Evolutionary conservation across 805 yeast genomes (phyloP).

Genomic region (Saccharomycopsis olivae): DNA sequence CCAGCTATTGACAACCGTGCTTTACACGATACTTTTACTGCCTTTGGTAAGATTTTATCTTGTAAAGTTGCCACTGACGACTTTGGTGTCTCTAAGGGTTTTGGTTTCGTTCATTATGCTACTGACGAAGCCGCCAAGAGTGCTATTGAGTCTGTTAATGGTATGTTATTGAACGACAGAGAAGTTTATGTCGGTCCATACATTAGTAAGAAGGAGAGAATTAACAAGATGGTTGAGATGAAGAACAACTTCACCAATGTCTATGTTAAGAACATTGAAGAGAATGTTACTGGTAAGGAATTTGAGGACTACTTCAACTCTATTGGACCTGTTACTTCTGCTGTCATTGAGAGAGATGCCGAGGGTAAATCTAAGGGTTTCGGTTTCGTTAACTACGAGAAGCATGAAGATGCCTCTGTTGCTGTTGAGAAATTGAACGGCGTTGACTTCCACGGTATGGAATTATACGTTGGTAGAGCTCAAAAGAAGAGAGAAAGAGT

Average conservation of each 20-base stretch:
- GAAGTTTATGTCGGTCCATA: conserved; percentile 96
- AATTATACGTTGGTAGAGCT: conserved; percentile 93
- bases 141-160: conserved; percentile 95
- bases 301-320: conserved; percentile 62
- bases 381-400: conserved; percentile 87
- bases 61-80: conserved; percentile 96
- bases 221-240: conserved; percentile 81
- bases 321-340: conserved; percentile 75
- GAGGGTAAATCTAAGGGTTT: conserved; percentile 92
- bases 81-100: conserved; percentile 28
- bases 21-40: conserved; percentile 93
- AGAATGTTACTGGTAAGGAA: conserved; percentile 59
- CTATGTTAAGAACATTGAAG: conserved; percentile 81
- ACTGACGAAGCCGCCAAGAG: conserved; percentile 84
- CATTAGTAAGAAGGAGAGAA: conserved; percentile 86
- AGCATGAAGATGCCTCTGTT: conserved; percentile 78
- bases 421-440: conserved; percentile 92
- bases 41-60: conserved; percentile 90
- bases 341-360: conserved; percentile 65
- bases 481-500: conserved; percentile 97
- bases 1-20: conserved; percentile 98
- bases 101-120: conserved; percentile 79
- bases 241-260: conserved; percentile 93
- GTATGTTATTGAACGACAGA: conserved; percentile 94
- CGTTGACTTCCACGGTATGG: conserved; percentile 74